Base-by-base conservation (phyloP, 78 protist species). In the Emiliania huxleyi region DNA sequence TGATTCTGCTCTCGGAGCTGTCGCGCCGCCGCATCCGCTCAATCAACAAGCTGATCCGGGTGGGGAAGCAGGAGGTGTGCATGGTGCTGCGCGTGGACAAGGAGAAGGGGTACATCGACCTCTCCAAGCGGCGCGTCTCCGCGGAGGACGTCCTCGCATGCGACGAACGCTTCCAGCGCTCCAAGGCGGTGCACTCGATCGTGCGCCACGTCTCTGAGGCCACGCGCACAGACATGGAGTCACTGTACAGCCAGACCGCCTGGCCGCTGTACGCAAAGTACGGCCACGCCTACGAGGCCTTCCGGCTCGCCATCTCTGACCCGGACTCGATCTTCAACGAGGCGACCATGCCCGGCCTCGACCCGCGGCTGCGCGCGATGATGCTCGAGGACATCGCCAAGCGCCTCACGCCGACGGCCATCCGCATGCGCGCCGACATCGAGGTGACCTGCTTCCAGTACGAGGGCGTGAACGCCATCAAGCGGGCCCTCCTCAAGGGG, bases 101-200 rank as follows among this genome's bases (percentile, higher is more conserved):
- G 91, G 99, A 98, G 44, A 98, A 99, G 94, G 98, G 98, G 93
- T 99, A 98, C 94, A 98, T 99, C 69, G 99, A 99, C 95, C 89
- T 99, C 11, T 98, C 99, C 37, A 99, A 98, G 95, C 92, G 98
- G 38, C 95, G 97, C 43, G 99, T 98, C 40, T 90, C 96, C 19
- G 94, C 96, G 23, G 98, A 98, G 81, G 99, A 97, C 29, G 94
- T 96, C n/a, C 49, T 23, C 6, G 85, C 93, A 89, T 92, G 95
- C 84, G 99, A 98, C 81, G 98, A 97, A 90, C 87, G 94, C 43
- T 98, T 85, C 96, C 94, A 94, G 92, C 97, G 98, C 93, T 93
- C 97, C 92, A 96, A 97, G 91, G 90, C 93, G 40, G 98, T 94
- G 46, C 94, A 96, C 93, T n/a, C 49, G 56, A 97, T 99, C 91